Base-by-base conservation (phyloP, 257 asterid genomes). In the Marsdenia floribunda region DNA sequence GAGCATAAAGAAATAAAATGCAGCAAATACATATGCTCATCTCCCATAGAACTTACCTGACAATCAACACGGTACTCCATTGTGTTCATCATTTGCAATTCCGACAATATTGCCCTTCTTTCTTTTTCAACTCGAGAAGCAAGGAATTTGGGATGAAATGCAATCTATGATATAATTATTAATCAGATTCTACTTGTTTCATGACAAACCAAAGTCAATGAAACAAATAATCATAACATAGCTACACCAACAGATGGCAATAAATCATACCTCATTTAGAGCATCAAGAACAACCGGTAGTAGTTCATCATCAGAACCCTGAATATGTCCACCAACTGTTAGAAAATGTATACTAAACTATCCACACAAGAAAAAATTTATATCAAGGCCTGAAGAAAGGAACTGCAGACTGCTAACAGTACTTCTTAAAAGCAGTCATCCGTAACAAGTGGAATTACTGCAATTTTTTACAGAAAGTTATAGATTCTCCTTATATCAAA, bases 1-100 rank as follows among this genome's bases (percentile, higher is more conserved):
- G 58, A 72, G 76, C 71, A 67, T 21, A 72, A 71, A 58, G 13
- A 33, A 60, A 71, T 18, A 11, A 49, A 40, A 68, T 18, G 68
- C 29, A 78, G 79, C 66, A 70, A 71, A 33, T 22, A 33, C 70
- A 21, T 49, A 58, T 77, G 73, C 5, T 33, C 42, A 70, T 68
- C 38, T 77, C 77, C 74, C 60, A 80, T 55, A 53, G 81, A 37
- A 70, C 71, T 74, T 87, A 95, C 99, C 97, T 95, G 99, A 80
- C 99, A 95, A 88, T 95, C 99, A 74, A 95, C 99, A 55, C 99
- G 99, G 82, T 95, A 95, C 87, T 95, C 99, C 74, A 95, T 95
- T 52, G 99, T 95, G 85, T 95, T 95, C 99, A 95, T 95, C 99
- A 95, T 95, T 81, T 95, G 99, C 68, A 95, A 84, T 82, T 95